Base-by-base conservation (phyloP, 768 basidiomycete species). In the Pleurotus citrinopileatus region DNA sequence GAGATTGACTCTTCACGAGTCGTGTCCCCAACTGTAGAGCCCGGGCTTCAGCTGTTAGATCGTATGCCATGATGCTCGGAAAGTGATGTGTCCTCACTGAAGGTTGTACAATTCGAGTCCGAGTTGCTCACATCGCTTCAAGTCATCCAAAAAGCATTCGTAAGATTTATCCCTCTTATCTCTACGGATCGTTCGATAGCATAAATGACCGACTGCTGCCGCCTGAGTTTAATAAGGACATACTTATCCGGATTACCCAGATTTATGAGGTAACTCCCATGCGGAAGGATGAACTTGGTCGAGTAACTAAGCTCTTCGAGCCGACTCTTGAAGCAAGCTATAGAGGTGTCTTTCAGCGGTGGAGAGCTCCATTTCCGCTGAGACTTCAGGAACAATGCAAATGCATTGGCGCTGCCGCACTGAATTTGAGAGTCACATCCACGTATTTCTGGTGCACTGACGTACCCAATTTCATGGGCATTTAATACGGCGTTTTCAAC, bases 231-330 rank as follows among this genome's bases (percentile, higher is more conserved):
- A 37, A 50, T 53, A 22, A n/a, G 3, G 20, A 69, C 88, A 53
- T 47, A 91, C 89, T 59, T 58, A 55, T 92, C 87, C 0, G 87
- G 86, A 65, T 93, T 93, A 37, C 84, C 92, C 1, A 94, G 76
- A 62, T 94, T 94, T 45, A 94, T 79, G 25, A 94, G 78, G 65
- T 94, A 94, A 59, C 83, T 91, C 25, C 90, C 91, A 59, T 94
- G 93, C 1, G 91, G 91, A 2, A 95, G 70, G 1, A 94, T 75
- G 55, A 87, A 70, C n/a, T 71, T 69, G 2, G 78, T 68, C 0
- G 78, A 70, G 64, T 93, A 93, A 1, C 80, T 80, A 55, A 84
- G 79, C 27, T 76, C 74, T 52, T 70, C 61, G 80, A 91, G 76
- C 22, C 83, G 75, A 28, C 70, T 66, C 62, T 83, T 86, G 70